phyloP scores from a whole-genome alignment of 805 yeast species.

The Candida ascalaphidarum region DNA sequence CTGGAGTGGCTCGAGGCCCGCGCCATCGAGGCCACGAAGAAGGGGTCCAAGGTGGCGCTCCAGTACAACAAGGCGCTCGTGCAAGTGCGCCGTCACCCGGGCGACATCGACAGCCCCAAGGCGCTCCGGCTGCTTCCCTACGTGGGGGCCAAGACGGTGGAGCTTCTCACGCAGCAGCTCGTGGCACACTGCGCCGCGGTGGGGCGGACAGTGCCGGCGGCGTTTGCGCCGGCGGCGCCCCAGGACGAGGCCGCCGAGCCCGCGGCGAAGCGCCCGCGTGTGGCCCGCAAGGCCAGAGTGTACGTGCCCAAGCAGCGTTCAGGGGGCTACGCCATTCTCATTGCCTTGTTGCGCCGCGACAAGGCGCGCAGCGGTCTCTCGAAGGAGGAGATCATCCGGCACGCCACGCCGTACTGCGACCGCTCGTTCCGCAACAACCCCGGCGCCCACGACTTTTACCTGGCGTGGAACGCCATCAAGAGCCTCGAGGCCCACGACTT shows the following conservation, averaged over 20 bases:
- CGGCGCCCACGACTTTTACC: slow-evolving; percentile 51
- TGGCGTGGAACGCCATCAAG: slow-evolving; percentile 71
- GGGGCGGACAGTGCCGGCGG: slow-evolving; percentile 37
- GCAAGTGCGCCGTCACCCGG: slow-evolving; percentile 37
- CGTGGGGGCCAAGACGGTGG: slow-evolving; percentile 66
- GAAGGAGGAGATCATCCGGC: slow-evolving; percentile 46
- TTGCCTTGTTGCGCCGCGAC: slow-evolving; percentile 49
- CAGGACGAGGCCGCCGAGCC: too few relatives aligned
- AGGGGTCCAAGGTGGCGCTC: slow-evolving; percentile 44
- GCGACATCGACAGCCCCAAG: slow-evolving; percentile 42
- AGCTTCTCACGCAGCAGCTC: slow-evolving; percentile 38
- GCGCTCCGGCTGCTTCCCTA: slow-evolving; percentile 53
- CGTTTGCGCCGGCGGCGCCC: slow-evolving; percentile 10
- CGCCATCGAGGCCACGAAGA: slow-evolving; percentile 32
- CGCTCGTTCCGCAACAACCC: slow-evolving; percentile 53
- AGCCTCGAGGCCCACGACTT: slow-evolving; percentile 54
- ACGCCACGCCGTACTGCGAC: slow-evolving; percentile 50
- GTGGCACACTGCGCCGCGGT: slow-evolving; percentile 47
- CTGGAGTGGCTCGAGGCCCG: slow-evolving; percentile 52
- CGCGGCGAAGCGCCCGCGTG: too few relatives aligned
- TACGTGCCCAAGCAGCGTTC: slow-evolving; percentile 71
- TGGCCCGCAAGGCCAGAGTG: slow-evolving; percentile 12
- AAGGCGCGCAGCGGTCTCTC: slow-evolving; percentile 46
- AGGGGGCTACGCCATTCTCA: slow-evolving; percentile 77
- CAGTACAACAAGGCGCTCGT: slow-evolving; percentile 51